Conservation (phyloP, 176 grass and related monocot genomes). For the Avena atlantica region DNA sequence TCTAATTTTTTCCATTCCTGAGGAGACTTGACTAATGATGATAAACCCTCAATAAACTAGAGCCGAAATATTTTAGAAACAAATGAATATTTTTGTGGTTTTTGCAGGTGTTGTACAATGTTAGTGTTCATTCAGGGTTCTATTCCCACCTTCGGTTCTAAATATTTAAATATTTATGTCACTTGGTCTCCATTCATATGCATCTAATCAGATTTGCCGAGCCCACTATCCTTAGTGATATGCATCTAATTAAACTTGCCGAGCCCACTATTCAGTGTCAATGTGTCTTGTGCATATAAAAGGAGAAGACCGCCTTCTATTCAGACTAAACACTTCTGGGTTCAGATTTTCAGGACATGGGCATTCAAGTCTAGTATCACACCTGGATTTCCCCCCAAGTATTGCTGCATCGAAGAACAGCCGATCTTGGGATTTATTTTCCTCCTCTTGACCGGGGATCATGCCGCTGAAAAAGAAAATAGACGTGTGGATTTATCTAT, state of each 20-base stretch:
- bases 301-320: background rate
- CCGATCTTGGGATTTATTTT: background rate
- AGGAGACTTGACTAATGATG: background rate
- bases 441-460: background rate
- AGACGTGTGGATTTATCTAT: background rate
- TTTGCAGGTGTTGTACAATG: background rate
- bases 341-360: background rate
- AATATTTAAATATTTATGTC: background rate
- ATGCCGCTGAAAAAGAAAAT: too few relatives aligned
- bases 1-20: background rate
- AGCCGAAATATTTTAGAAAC: background rate
- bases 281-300: background rate
- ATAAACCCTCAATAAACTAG: background rate
- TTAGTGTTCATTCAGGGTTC: background rate
- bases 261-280: background rate
- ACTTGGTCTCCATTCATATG: background rate
- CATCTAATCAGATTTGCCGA: background rate
- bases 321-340: conserved; percentile 19
- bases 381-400: conserved; percentile 12
- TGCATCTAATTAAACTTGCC: background rate
- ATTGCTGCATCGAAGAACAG: conserved; percentile 9
- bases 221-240: background rate
- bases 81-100: background rate
- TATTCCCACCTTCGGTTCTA: background rate
- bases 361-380: background rate